Conservation (phyloP, 192 early-diverging fungal species). For the Entophlyctis luteolus region DNA sequence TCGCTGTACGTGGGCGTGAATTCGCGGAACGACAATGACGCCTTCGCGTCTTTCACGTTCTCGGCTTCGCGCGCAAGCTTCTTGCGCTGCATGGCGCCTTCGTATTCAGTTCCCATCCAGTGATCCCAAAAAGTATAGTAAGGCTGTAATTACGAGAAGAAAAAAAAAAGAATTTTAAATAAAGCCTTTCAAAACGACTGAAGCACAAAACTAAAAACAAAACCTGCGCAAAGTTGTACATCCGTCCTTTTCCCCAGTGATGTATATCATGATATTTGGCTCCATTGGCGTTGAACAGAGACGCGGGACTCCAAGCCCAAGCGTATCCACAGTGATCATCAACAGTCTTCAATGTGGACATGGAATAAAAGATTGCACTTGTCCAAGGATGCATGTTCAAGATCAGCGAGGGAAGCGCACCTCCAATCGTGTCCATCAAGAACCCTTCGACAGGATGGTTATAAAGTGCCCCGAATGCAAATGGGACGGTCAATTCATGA, state of each 20-base stretch:
- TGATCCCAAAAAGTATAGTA: conserved; percentile 80
- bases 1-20: too few species aligned
- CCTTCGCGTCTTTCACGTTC: too few species aligned
- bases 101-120: conserved; percentile 62
- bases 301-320: conserved; percentile 69
- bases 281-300: conserved; percentile 69
- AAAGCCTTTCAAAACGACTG: conserved; percentile 25
- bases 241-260: conserved; percentile 49
- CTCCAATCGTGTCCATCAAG: conserved; percentile 69
- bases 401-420: conserved; percentile 57
- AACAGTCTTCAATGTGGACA: conserved; percentile 76
- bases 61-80: background rate
- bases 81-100: conserved; percentile 33
- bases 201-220: background rate
- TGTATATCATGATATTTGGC: conserved; percentile 63
- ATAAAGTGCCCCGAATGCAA: conserved; percentile 78
- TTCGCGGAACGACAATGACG: too few species aligned
- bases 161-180: background rate
- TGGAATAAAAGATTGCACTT: conserved; percentile 62
- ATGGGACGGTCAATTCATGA: conserved; percentile 71
- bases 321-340: conserved; percentile 81
- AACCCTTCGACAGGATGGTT: conserved; percentile 80
- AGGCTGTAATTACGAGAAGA: conserved; percentile 55
- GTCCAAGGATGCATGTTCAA: conserved; percentile 68
- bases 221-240: conserved; percentile 53